Conservation (phyloP, 1,284 basidiomycete genomes). For the Apiotrichum akiyoshidainum region DNA sequence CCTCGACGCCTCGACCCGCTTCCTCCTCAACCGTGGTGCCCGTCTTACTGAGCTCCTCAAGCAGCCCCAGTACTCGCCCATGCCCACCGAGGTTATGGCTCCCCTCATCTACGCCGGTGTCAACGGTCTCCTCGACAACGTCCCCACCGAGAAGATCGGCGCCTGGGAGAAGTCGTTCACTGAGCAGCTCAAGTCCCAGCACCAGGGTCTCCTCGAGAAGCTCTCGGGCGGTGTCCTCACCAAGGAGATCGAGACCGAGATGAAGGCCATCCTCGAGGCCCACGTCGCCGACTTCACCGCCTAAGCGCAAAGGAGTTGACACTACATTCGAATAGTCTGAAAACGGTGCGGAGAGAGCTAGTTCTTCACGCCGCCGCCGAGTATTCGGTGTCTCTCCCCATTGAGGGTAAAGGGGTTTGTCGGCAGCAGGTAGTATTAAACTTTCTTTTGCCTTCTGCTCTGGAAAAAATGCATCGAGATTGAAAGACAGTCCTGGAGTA, state of each 20-base stretch:
- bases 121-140: constrained; percentile 91
- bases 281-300: constrained; percentile 74
- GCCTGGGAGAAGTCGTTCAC: constrained; percentile 73
- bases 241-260: constrained; percentile 84
- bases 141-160: constrained; percentile 91
- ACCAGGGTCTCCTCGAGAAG: constrained; percentile 70
- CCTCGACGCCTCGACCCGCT: constrained; percentile 96
- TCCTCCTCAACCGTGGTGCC: constrained; percentile 93
- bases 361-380: no score
- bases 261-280: constrained; percentile 84
- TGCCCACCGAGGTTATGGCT: constrained; percentile 89
- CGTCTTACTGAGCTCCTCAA: constrained; percentile 98
- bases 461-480: constrained; percentile 22
- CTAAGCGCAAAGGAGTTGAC: constrained; percentile 22
- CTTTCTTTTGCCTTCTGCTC: constrained; percentile 6
- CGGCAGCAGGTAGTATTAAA: constrained; percentile 1
- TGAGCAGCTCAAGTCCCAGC: constrained; percentile 67
- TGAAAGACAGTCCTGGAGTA: constrained; percentile 7
- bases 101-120: constrained; percentile 99
- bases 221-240: constrained; percentile 80
- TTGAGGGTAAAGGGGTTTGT: constrained; percentile 1
- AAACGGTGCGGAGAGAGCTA: neutral
- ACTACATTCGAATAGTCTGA: neutral
- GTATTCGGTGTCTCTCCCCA: neutral
- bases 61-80: constrained; percentile 90